Evolutionary conservation across 306 rosid species (phyloP).

Genomic region (Castanea crenata): DNA sequence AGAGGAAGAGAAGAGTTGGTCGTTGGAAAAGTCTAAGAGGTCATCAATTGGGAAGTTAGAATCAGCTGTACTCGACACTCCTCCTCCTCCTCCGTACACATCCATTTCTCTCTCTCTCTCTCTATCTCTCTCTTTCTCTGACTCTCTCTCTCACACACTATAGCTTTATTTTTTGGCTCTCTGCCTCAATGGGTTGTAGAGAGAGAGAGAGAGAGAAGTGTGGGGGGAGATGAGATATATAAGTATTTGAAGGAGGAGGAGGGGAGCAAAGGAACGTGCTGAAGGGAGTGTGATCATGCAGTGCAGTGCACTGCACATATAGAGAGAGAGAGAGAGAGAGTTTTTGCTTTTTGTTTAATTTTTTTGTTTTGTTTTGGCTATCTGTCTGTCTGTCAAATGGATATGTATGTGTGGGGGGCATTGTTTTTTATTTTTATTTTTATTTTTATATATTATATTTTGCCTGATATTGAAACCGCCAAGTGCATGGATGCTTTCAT

Average conservation of each 20-base stretch:
- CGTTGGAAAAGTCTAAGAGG: slow-evolving; percentile 39
- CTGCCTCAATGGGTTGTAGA: not conserved
- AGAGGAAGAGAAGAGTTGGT: slow-evolving; percentile 19
- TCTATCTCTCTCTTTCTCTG: too few relatives aligned
- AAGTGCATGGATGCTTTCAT: slow-evolving; percentile 6
- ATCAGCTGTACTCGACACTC: not conserved
- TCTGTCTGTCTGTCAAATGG: not conserved
- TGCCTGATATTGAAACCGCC: not conserved
- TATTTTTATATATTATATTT: not conserved
- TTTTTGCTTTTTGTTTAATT: not conserved
- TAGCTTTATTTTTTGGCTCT: not conserved
- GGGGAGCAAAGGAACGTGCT: slow-evolving; percentile 43
- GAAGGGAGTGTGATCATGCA: slow-evolving; percentile 22
- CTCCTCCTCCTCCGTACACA: slow-evolving; percentile 14
- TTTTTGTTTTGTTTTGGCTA: not conserved
- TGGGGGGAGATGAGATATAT: not conserved
- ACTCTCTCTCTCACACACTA: too few relatives aligned
- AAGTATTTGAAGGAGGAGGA: not conserved
- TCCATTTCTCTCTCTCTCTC: slow-evolving; percentile 10
- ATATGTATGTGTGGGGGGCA: not conserved
- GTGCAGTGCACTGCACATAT: not conserved
- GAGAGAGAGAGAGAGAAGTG: slow-evolving; percentile 10
- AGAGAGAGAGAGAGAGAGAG: not conserved
- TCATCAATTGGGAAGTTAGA: slow-evolving; percentile 37
- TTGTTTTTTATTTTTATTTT: not conserved